Evolutionary conservation across 805 yeast species (phyloP).

Genomic region (Candida vartiovaarae): DNA sequence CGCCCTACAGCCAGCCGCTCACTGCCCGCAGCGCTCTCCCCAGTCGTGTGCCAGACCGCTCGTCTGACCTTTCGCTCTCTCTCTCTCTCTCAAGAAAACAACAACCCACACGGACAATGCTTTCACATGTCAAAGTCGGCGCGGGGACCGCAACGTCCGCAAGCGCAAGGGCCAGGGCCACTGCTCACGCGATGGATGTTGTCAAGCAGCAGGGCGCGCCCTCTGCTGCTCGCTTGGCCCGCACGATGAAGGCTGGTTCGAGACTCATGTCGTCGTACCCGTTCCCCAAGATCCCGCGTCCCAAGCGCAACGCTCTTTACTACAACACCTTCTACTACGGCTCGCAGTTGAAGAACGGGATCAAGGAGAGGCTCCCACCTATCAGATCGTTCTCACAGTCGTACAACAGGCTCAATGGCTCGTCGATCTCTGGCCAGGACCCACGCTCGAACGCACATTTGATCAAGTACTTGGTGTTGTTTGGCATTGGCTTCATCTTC

Average conservation of each 20-base stretch:
- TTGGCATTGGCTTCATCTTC: constrained; percentile 23
- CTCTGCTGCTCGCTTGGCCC: constrained; percentile 2
- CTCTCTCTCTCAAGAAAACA: background rate
- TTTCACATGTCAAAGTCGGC: constrained; percentile 17
- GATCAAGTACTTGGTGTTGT: constrained; percentile 23
- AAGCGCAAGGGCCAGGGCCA: background rate
- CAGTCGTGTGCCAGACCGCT: no score
- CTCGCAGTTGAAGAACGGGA: constrained; percentile 26
- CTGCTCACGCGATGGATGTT: constrained; percentile 8
- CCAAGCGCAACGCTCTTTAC: constrained; percentile 46
- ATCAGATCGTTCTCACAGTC: constrained; percentile 21
- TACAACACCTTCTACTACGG: constrained; percentile 36
- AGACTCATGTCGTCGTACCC: constrained; percentile 26
- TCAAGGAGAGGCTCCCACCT: constrained; percentile 23
- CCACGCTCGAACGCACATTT: constrained; percentile 17
- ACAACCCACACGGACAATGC: constrained; percentile 7
- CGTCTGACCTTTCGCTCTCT: background rate
- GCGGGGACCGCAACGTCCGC: constrained; percentile 6
- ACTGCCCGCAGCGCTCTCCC: no score
- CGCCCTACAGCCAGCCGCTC: no score
- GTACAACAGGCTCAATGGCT: constrained; percentile 15
- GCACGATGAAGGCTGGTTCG: constrained; percentile 9
- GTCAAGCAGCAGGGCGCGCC: constrained; percentile 3
- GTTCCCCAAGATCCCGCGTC: constrained; percentile 51
- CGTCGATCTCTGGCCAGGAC: constrained; percentile 9